A percentile compares a stretch with the other conserved stretches of the same genome.
Evolutionary conservation across 2,329 filamentous ascomycete genomes (phyloP).

Genomic region (Nemania sp.): DNA sequence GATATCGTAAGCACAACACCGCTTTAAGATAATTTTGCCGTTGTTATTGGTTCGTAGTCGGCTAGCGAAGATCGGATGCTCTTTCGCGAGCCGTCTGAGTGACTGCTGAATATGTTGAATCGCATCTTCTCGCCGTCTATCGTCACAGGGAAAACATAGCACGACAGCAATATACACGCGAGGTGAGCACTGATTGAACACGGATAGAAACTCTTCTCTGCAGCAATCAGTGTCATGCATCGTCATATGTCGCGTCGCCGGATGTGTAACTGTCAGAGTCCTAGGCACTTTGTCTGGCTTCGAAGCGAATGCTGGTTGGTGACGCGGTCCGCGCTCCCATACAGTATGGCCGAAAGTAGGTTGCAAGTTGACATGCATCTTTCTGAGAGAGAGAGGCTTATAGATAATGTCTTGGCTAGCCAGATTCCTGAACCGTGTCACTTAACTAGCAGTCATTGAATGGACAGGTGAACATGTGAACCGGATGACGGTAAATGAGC

Average conservation of each 20-base stretch:
- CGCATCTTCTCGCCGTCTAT: constrained; percentile 29
- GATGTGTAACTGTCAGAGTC: constrained; percentile 23
- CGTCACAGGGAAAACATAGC: constrained; percentile 39
- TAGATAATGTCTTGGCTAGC: not conserved
- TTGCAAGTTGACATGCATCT: constrained; percentile 30
- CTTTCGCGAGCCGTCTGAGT: constrained; percentile 35
- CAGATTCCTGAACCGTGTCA: not conserved
- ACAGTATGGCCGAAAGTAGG: constrained; percentile 29
- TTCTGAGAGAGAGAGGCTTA: constrained; percentile 14
- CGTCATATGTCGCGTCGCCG: constrained; percentile 26
- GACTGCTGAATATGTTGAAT: constrained; percentile 34
- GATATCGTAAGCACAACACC: constrained; percentile 34
- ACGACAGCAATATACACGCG: constrained; percentile 41
- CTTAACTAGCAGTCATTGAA: constrained; percentile 2
- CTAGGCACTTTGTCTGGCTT: constrained; percentile 26
- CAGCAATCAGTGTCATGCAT: constrained; percentile 31
- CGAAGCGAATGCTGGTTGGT: constrained; percentile 22
- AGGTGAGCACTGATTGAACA: constrained; percentile 41
- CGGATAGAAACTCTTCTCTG: constrained; percentile 36
- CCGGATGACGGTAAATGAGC: not conserved
- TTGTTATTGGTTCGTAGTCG: constrained; percentile 32
- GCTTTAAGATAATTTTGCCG: constrained; percentile 32
- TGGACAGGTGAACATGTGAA: not conserved
- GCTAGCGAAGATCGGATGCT: constrained; percentile 38
- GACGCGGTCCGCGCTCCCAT: constrained; percentile 31